Base-by-base conservation (phyloP, 495 filamentous ascomycete species). In the Evansstolkia leycettana region DNA sequence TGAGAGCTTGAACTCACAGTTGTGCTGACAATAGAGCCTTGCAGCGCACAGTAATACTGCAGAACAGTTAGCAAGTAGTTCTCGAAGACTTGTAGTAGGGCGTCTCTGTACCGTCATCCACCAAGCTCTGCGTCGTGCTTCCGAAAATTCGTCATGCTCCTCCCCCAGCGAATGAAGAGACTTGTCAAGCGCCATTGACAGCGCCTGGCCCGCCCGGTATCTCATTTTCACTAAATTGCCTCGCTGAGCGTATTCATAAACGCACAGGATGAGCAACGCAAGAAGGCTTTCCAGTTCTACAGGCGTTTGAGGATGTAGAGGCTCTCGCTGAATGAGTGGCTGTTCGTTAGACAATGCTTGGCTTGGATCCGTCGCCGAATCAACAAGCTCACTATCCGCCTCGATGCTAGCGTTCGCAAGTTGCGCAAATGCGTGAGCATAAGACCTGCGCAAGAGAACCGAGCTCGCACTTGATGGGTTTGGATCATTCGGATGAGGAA, bases 221-320 rank as follows among this genome's bases (percentile, higher is more conserved):
- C 67, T 60, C 73, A 76, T 75, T 40, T 76, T 78, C 31, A 71
- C 54, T 42, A 76, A 50, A 52, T 78, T 78, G 0, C 73, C 73
- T 17, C 73, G 57, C 38, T 78, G 72, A 3, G 64, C 55, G 50
- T 78, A 78, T 46, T 78, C 73, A 39, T 76, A 78, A 3, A 69
- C 60, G 25, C 69, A 72, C 4, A 78, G 62, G 11, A 76, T 39
- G 12, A 76, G 46, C 17, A 75, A 57, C 11, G 73, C 70, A 15
- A 78, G 58, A 23, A 76, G 48, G 28, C 57, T 61, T 46, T 78
- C 73, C 7, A 70, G 45, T 33, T 75, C 69, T 12, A 71, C 52
- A 3, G 72, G 72, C 7, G 62, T 56, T 15, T 47, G 53, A 13
- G 65, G 50, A 47, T 78, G 72, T 31, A 78, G 67, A 24, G 54